Evolutionary conservation across 2,329 filamentous ascomycete genomes (phyloP).

Genomic region (Apiospora hydei): DNA sequence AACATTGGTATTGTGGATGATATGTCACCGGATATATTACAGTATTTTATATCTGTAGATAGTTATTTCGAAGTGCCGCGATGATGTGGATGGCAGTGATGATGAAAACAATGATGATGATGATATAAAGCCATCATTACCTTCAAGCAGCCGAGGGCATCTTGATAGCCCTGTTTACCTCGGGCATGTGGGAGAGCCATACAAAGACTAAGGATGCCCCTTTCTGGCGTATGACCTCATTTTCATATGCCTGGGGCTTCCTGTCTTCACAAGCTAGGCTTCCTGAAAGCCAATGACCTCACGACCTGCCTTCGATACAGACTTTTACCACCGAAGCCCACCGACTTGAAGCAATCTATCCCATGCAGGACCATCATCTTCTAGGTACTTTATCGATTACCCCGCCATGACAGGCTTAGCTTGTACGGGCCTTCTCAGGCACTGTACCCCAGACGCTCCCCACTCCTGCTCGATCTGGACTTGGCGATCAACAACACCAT

Average conservation of each 20-base stretch:
- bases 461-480: neutral
- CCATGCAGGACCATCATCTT: neutral
- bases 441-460: neutral
- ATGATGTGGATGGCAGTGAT: neutral
- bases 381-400: neutral
- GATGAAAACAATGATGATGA: neutral
- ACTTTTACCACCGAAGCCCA: neutral
- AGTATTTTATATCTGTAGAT: neutral
- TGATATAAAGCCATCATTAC: conserved; percentile 8
- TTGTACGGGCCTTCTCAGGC: neutral
- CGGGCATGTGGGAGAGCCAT: neutral
- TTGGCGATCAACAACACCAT: neutral
- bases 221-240: conserved; percentile 32
- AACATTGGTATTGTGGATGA: conserved; percentile 27
- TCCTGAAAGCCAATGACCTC: conserved; percentile 38
- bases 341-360: neutral
- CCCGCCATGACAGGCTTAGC: neutral
- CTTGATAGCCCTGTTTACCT: neutral
- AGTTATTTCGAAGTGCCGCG: neutral
- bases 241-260: conserved; percentile 27
- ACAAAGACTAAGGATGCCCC: neutral
- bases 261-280: neutral
- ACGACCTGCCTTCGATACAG: conserved; percentile 24
- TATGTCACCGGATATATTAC: neutral
- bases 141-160: neutral